These are phyloP conservation scores for Gaeumannomyces tritici DNA, from an alignment of 2,329 filamentous ascomycete genomes.

Conservation along the genomic window DNA sequence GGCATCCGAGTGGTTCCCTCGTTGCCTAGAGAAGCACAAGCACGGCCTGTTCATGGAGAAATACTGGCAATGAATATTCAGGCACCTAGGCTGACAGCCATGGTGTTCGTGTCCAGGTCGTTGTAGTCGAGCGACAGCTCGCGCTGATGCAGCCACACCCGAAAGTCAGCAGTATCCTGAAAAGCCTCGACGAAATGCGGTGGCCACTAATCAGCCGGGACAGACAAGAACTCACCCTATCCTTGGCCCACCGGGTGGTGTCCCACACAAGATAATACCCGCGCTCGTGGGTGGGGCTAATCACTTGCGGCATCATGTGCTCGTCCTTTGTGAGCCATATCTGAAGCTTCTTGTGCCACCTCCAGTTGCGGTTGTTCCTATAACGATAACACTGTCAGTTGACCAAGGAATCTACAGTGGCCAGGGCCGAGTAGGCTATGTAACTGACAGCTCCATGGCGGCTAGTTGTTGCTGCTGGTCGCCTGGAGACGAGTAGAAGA, in stretches of 20 bases:
- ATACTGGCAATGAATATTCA: neutral
- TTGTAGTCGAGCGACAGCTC: slow-evolving; percentile 53
- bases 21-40: neutral
- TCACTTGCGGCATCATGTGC: slow-evolving; percentile 50
- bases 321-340: slow-evolving; percentile 62
- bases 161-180: slow-evolving; percentile 8
- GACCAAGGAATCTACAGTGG: neutral
- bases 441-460: slow-evolving; percentile 49
- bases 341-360: slow-evolving; percentile 59
- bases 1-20: neutral
- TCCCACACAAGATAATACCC: slow-evolving; percentile 61
- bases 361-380: slow-evolving; percentile 55
- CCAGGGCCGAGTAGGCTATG: too few species aligned
- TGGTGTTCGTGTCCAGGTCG: slow-evolving; percentile 43
- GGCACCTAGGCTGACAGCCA: neutral
- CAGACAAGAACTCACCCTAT: slow-evolving; percentile 42
- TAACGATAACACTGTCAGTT: neutral
- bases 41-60: neutral
- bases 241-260: slow-evolving; percentile 50
- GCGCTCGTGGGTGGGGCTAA: slow-evolving; percentile 50
- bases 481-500: slow-evolving; percentile 57
- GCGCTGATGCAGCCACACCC: slow-evolving; percentile 27
- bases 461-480: slow-evolving; percentile 56
- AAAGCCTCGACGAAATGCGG: neutral
- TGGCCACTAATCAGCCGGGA: neutral